Conservation (phyloP, 108 stramenopile genomes). For the Nitzschia inconspicua region DNA sequence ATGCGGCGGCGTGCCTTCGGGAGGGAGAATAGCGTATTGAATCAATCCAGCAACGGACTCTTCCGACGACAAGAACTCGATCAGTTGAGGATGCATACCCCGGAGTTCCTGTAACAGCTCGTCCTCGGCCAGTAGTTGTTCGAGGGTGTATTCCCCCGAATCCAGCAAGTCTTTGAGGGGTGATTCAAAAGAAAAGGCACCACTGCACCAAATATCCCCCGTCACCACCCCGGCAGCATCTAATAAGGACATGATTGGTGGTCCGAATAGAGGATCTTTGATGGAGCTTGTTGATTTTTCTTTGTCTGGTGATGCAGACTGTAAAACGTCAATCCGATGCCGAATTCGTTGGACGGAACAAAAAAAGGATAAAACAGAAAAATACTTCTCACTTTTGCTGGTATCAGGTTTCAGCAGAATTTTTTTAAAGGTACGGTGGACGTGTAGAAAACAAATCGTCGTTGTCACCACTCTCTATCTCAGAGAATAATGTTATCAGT, state of each 20-base stretch:
- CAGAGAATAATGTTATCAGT: too few species aligned
- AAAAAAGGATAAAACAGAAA: too few species aligned
- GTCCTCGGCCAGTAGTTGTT: constrained; percentile 87
- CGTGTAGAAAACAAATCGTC: too few species aligned
- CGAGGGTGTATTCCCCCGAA: constrained; percentile 67
- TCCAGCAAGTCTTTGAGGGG: constrained; percentile 87
- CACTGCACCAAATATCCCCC: constrained; percentile 81
- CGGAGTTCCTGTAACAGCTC: constrained; percentile 94
- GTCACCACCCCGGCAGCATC: constrained; percentile 25
- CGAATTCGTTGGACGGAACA: too few species aligned
- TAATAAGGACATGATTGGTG: constrained; percentile 37
- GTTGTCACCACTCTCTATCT: too few species aligned
- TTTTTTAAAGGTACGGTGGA: too few species aligned
- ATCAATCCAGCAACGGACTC: constrained; percentile 77
- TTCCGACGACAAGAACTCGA: constrained; percentile 79
- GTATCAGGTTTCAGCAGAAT: too few species aligned
- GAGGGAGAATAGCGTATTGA: constrained; percentile 46
- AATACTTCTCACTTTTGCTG: too few species aligned
- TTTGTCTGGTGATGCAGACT: too few species aligned
- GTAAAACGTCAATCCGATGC: too few species aligned
- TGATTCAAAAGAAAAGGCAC: constrained; percentile 57
- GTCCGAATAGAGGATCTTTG: background rate
- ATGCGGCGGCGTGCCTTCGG: background rate
- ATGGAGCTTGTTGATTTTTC: background rate
- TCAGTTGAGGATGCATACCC: constrained; percentile 76